These are phyloP conservation scores for Globisporangium acanthophoron DNA, from an alignment of 352 stramenopile genomes.

Conservation along the genomic window DNA sequence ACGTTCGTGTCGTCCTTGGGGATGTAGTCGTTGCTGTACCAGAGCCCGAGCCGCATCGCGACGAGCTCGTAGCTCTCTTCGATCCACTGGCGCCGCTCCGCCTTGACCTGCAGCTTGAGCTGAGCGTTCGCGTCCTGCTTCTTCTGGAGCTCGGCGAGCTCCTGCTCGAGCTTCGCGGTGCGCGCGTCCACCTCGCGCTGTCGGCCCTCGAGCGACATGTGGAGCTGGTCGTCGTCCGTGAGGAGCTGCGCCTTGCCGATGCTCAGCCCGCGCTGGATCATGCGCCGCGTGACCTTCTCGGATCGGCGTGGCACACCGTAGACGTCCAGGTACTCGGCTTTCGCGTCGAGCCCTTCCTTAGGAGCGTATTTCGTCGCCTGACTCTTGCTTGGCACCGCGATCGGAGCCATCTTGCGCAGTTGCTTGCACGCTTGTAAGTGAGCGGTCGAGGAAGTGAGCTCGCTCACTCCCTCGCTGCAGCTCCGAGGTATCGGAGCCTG, in stretches of 20 bases:
- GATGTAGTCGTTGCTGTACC: slow-evolving; percentile 22
- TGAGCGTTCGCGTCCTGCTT: slow-evolving; percentile 17
- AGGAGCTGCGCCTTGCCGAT: slow-evolving; percentile 25
- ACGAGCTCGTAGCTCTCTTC: slow-evolving; percentile 27
- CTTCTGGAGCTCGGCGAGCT: slow-evolving; percentile 6
- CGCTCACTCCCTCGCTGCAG: neutral
- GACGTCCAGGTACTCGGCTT: slow-evolving; percentile 25
- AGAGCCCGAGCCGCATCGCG: slow-evolving; percentile 20
- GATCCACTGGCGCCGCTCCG: slow-evolving; percentile 25
- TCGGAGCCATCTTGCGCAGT: neutral
- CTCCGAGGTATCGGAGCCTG: too few species aligned
- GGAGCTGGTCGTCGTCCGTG: slow-evolving; percentile 19
- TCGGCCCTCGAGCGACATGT: slow-evolving; percentile 15
- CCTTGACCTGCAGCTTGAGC: slow-evolving; percentile 30
- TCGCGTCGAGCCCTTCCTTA: slow-evolving; percentile 9
- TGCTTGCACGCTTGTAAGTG: neutral
- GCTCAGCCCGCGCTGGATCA: slow-evolving; percentile 28
- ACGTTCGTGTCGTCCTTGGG: slow-evolving; percentile 16
- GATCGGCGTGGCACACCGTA: slow-evolving; percentile 27
- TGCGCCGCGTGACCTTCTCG: slow-evolving; percentile 22
- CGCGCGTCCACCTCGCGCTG: slow-evolving; percentile 6
- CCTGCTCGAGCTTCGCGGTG: neutral
- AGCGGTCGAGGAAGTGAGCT: neutral
- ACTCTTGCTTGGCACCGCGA: slow-evolving; percentile 2
- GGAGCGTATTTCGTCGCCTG: neutral